Base-by-base conservation (phyloP, 2,329 filamentous ascomycete genomes). In the Cytospora piceae region DNA sequence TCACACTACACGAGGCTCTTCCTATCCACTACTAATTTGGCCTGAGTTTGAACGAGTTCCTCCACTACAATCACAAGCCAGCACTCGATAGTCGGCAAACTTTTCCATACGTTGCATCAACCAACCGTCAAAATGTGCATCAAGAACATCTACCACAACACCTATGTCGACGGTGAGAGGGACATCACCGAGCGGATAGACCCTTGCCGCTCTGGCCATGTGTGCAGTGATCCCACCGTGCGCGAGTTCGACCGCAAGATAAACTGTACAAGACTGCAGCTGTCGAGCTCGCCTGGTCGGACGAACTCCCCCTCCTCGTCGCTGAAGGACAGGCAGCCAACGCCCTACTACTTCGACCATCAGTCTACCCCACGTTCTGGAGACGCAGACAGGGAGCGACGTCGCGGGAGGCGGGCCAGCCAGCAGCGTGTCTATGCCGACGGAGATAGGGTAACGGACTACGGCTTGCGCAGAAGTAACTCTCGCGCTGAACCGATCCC, bases 81-180 rank as follows among this genome's bases (percentile, higher is more conserved):
- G 57, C 31, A 51, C 61, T 63, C 31, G 22, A 57, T 32, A 52
- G 31, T 34, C 9, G 22, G 51, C 57, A 61, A 57, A 20, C 55
- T 29, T 32, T 31, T 51, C 27, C 39, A 68, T 67, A 59, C 64
- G 46, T 66, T 60, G 52, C 34, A 49, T 17, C 6, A 52, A 59
- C 67, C 52, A 17, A 67, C 67, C 68, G 68, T 46, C 71, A 74
- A 69, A 20, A 77, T 77, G 75, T 77, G 75, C 53, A 69, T 73
- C 71, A 73, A 72, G 67, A 73, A 71, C 57, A 70, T 76, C 63
- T 76, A 71, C 72, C 71, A 74, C 72, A 75, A 76, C 71, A 72
- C 69, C 64, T 76, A 76, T 69, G 56, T 69, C 66, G 74, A 76
- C 67, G 74, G 73, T 52, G 60, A 66, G 17, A 65, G 70, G 62